Base-by-base conservation (phyloP, 1,284 basidiomycete genomes). In the Fistulina hepatica region DNA sequence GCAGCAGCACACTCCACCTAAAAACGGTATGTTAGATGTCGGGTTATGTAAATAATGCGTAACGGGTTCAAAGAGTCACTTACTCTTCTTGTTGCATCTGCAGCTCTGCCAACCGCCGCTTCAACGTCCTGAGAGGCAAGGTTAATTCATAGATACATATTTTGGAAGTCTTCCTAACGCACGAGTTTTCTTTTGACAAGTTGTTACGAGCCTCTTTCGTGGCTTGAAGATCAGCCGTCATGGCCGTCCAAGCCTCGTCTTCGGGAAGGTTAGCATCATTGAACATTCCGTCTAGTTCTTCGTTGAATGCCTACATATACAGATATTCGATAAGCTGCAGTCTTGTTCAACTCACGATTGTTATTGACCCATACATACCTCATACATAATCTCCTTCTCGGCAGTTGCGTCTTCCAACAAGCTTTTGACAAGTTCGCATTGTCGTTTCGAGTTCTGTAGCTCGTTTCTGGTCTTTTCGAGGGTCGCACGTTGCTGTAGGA, bases 341-440 rank as follows among this genome's bases (percentile, higher is more conserved):
- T 12, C n/a, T n/a, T n/a, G n/a, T n/a, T n/a, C n/a, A n/a, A 30
- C 25, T 20, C 36, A 28, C 15, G 37, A 30, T 21, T 19, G 17
- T 15, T 15, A 2, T 5, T 22, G 16, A 25, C 20, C 5, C 12
- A 25, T 15, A 56, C 74, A 52, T 43, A 88, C 88, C 64, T 91
- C 82, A 52, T 90, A 93, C 67, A 92, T 79, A 51, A 88, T 82
- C 50, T 90, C 85, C 54, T 91, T 83, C 63, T 93, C 89, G 2
- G 77, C 70, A n/a, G 78, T 81, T 23, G 75, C 71, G 50, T 89
- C 81, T 9, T 68, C 64, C 4, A 91, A 63, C 30, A 91, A 67
- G 42, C 72, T 73, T 53, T 83, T 82, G 8, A 90, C 69, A 21
- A 88, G 63, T 43, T 85, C 82, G 43, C 75, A 77, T 53, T 86